A percentile compares a stretch with the other conserved stretches of the same genome.
phyloP scores from a whole-genome alignment of 2,329 filamentous ascomycete genomes.

The Ophiostoma triangulosporum region DNA sequence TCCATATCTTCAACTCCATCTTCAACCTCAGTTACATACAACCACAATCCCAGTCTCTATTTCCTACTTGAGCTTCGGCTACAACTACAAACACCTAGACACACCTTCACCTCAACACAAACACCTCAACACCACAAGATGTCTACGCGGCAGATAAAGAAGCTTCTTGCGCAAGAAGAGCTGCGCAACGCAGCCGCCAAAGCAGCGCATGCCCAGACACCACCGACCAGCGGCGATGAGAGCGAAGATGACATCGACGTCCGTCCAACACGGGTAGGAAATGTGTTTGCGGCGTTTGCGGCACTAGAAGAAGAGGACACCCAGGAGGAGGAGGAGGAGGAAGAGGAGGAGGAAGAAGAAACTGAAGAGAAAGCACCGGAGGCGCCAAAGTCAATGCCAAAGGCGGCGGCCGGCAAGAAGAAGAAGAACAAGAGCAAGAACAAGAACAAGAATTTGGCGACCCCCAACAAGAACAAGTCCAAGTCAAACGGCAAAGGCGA shows the following conservation, averaged over 20 bases:
- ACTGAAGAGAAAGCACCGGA: conserved; percentile 10
- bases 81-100: not conserved
- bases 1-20: too few species aligned
- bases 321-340: conserved; percentile 15
- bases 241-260: conserved; percentile 19
- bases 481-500: not conserved
- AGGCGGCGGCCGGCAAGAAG: not conserved
- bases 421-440: conserved; percentile 1
- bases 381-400: not conserved
- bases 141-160: conserved; percentile 39
- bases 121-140: conserved; percentile 19
- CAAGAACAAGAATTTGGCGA: not conserved
- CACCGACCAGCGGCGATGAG: conserved; percentile 19
- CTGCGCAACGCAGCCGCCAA: conserved; percentile 19
- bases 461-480: conserved; percentile 16
- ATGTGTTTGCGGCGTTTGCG: conserved; percentile 34
- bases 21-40: too few species aligned
- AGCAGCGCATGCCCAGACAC: conserved; percentile 12
- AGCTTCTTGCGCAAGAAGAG: conserved; percentile 37
- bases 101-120: not conserved
- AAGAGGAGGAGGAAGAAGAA: conserved; percentile 25
- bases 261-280: conserved; percentile 1
- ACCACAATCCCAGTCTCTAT: too few species aligned
- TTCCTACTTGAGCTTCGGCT: not conserved
- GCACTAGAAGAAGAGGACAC: conserved; percentile 32